phyloP scores from a whole-genome alignment of 768 basidiomycete genomes.

The Amylocystis lapponica region DNA sequence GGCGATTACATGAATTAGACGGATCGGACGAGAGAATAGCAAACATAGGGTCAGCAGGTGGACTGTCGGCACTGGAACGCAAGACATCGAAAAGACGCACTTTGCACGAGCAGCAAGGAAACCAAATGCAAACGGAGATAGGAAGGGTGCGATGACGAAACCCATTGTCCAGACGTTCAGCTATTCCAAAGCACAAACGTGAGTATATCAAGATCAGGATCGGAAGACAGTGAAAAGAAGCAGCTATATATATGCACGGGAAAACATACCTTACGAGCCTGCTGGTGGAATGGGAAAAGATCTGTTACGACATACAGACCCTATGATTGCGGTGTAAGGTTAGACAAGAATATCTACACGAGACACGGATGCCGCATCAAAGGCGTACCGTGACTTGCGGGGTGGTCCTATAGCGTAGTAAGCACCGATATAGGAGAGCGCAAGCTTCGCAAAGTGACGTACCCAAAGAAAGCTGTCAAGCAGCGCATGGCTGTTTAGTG shows the following conservation, averaged over 20 bases:
- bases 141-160: conserved; percentile 59
- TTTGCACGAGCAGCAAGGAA: conserved; percentile 58
- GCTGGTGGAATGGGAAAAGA: conserved; percentile 11
- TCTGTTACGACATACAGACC: conserved; percentile 11
- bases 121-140: conserved; percentile 62
- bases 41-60: too few species aligned
- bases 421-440: too few species aligned
- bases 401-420: conserved; percentile 33
- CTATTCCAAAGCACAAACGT: conserved; percentile 23
- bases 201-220: background rate
- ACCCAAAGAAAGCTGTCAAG: conserved; percentile 53
- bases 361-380: background rate
- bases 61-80: background rate
- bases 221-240: too few species aligned
- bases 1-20: too few species aligned
- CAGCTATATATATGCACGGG: too few species aligned
- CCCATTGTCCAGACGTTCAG: conserved; percentile 72
- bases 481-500: conserved; percentile 46
- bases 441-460: conserved; percentile 9
- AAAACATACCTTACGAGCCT: conserved; percentile 9
- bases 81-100: conserved; percentile 14
- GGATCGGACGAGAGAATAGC: too few species aligned
- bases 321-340: background rate
- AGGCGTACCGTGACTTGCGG: conserved; percentile 50
- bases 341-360: background rate